These are phyloP conservation scores for Microbotryum violaceum DNA, from an alignment of 1,284 basidiomycete genomes.

Conservation along the genomic window DNA sequence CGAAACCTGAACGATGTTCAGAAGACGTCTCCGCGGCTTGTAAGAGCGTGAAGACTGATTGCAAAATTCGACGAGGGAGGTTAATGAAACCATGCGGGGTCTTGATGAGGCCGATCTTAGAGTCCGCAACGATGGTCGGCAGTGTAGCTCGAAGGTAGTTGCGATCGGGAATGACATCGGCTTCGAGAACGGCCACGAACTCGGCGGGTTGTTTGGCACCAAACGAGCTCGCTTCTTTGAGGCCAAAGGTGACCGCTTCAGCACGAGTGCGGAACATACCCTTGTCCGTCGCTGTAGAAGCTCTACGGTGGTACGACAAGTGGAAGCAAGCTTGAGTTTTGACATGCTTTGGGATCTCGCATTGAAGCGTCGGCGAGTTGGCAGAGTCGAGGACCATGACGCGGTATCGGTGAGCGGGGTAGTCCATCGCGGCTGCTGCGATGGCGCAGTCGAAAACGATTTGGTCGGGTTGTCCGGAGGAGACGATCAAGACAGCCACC, in stretches of 20 bases:
- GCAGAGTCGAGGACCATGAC: constrained; percentile 35
- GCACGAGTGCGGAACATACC: constrained; percentile 24
- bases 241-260: constrained; percentile 35
- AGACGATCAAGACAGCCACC: constrained; percentile 35
- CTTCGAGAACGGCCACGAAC: constrained; percentile 35
- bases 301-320: constrained; percentile 32
- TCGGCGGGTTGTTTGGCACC: constrained; percentile 33
- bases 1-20: constrained; percentile 35
- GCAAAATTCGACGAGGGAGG: constrained; percentile 30
- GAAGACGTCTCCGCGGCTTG: constrained; percentile 28
- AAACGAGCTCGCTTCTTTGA: constrained; percentile 31
- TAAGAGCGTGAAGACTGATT: constrained; percentile 31
- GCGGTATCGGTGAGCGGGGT: constrained; percentile 35
- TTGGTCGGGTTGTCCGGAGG: constrained; percentile 33
- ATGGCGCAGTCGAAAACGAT: constrained; percentile 35
- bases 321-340: constrained; percentile 33
- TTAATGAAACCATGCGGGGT: constrained; percentile 36
- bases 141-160: constrained; percentile 34
- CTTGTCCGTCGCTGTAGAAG: background rate
- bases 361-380: constrained; percentile 16
- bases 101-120: constrained; percentile 32
- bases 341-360: constrained; percentile 27
- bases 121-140: constrained; percentile 32
- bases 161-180: constrained; percentile 36
- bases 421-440: constrained; percentile 35